Percentiles rank a stretch among this genome's conserved stretches.
phyloP scores from a whole-genome alignment of 164 flowering plant genomes.

The Nelumbo lutea region DNA sequence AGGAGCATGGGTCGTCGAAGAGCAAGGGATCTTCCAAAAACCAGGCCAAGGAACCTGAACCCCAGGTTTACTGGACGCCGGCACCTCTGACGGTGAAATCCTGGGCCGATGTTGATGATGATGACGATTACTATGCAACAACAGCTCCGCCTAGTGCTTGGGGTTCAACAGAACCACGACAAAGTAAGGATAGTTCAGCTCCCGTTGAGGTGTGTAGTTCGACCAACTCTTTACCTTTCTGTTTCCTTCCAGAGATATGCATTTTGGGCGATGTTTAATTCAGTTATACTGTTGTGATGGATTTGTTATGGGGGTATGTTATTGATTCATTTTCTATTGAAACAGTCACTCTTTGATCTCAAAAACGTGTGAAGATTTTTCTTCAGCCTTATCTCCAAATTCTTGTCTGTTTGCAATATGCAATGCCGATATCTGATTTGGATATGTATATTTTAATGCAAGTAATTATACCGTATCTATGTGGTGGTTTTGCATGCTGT shows the following conservation, averaged over 20 bases:
- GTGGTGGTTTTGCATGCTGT: background rate
- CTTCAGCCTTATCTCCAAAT: no score
- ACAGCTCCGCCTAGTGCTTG: slow-evolving; percentile 61
- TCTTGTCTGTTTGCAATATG: no score
- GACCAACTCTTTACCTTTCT: background rate
- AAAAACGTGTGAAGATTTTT: background rate
- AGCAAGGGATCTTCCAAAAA: slow-evolving; percentile 42
- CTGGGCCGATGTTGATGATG: slow-evolving; percentile 95
- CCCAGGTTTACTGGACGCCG: slow-evolving; percentile 73
- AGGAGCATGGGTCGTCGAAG: slow-evolving; percentile 41
- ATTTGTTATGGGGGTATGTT: background rate
- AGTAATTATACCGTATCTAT: background rate
- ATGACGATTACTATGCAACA: slow-evolving; percentile 78
- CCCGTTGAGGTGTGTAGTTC: slow-evolving; percentile 29
- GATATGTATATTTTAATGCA: background rate
- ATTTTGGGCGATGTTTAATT: no score
- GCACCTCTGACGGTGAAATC: slow-evolving; percentile 59
- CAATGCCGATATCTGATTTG: background rate
- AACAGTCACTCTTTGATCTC: background rate
- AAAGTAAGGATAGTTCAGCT: slow-evolving; percentile 27
- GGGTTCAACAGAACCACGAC: slow-evolving; percentile 33
- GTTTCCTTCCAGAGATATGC: no score
- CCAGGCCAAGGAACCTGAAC: slow-evolving; percentile 38
- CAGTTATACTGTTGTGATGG: background rate
- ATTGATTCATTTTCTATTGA: background rate